These are phyloP conservation scores for Exophiala alcalophila DNA, from an alignment of 2,329 filamentous ascomycete species.

Conservation along the genomic window DNA sequence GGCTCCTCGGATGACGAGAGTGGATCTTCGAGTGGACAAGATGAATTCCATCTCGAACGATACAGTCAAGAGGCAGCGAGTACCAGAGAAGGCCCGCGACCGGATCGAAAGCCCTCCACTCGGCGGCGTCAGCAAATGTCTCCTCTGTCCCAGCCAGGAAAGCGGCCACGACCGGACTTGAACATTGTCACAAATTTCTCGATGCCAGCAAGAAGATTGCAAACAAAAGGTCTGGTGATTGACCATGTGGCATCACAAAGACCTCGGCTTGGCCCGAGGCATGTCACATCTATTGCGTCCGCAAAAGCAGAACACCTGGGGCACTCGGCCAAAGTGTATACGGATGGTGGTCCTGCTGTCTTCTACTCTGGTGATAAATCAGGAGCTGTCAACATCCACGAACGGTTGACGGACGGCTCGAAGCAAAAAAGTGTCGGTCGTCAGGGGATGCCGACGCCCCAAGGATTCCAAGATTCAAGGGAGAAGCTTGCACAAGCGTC, in stretches of 20 bases:
- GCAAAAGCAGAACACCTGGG: constrained; percentile 25
- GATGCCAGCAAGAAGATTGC: constrained; percentile 12
- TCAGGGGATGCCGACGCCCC: too few relatives aligned
- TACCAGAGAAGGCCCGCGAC: not conserved
- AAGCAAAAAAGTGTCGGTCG: too few relatives aligned
- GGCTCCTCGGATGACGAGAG: constrained; percentile 21
- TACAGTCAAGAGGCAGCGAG: constrained; percentile 22
- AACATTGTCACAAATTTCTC: constrained; percentile 46
- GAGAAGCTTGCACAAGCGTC: too few relatives aligned
- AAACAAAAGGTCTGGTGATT: constrained; percentile 21
- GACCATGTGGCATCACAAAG: constrained; percentile 26
- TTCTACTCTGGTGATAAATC: too few relatives aligned
- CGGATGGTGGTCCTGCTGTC: too few relatives aligned
- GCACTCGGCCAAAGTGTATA: too few relatives aligned
- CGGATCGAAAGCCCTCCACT: constrained; percentile 3
- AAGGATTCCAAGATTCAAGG: too few relatives aligned
- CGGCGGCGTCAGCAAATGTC: constrained; percentile 3
- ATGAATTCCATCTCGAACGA: constrained; percentile 30
- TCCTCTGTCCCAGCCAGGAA: constrained; percentile 11
- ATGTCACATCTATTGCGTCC: constrained; percentile 24
- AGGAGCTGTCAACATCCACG: too few relatives aligned
- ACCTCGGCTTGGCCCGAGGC: constrained; percentile 20
- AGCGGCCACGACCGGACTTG: constrained; percentile 38
- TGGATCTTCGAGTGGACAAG: constrained; percentile 25
- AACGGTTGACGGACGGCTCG: too few relatives aligned